phyloP scores from a whole-genome alignment of 345 rosid species.

The Gossypioides kirkii region DNA sequence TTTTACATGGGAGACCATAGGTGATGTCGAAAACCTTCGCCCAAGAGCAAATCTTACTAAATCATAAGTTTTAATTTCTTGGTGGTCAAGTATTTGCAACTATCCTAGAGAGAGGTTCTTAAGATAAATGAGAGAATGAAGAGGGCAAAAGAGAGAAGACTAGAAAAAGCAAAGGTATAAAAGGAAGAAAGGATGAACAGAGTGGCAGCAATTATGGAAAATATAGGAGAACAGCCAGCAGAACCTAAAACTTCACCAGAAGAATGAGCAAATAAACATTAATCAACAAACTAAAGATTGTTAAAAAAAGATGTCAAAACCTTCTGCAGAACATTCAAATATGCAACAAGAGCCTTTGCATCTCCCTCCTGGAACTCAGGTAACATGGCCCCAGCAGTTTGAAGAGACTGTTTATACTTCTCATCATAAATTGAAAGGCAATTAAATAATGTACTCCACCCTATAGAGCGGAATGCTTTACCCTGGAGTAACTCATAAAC shows the following conservation, averaged over 20 bases:
- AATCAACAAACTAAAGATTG: not conserved
- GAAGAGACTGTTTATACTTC: constrained; percentile 84
- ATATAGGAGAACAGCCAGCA: not conserved
- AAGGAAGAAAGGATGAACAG: not conserved
- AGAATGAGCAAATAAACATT: not conserved
- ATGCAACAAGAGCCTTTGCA: constrained; percentile 94
- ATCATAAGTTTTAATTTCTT: not conserved
- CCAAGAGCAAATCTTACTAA: not conserved
- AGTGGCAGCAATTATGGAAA: not conserved
- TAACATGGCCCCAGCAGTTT: constrained; percentile 77
- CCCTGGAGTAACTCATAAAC: constrained; percentile 87
- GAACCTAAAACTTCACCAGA: not conserved
- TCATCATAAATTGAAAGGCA: constrained; percentile 84
- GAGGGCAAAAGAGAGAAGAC: not conserved
- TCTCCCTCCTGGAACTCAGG: constrained; percentile 95
- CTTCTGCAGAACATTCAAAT: constrained; percentile 92
- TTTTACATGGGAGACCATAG: not conserved
- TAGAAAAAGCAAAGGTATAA: not conserved
- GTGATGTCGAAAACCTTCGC: not conserved
- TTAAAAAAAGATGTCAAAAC: constrained; percentile 26
- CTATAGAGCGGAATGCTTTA: constrained; percentile 77
- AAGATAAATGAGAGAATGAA: not conserved
- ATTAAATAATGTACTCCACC: constrained; percentile 91
- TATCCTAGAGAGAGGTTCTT: not conserved
- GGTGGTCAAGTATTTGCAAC: not conserved